These are phyloP conservation scores for Clarireedia paspali DNA, from an alignment of 2,329 filamentous ascomycete genomes.

Conservation along the genomic window DNA sequence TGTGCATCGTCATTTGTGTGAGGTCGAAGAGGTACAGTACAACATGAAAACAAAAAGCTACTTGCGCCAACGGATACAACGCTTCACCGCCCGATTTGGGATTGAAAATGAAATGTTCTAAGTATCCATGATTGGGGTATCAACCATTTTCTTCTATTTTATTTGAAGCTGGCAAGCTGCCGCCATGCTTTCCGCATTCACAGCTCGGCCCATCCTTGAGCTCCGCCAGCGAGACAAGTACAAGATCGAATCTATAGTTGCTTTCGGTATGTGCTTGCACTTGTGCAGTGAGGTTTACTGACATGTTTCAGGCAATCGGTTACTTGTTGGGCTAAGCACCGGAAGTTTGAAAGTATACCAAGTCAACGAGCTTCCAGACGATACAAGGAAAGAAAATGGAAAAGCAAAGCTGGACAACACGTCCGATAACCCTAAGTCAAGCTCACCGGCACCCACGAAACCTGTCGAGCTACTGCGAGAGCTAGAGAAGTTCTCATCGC, in stretches of 20 bases:
- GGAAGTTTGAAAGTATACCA: slow-evolving; percentile 86
- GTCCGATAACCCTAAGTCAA: slow-evolving; percentile 10
- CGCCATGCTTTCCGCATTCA: slow-evolving; percentile 95
- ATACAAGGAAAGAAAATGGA: slow-evolving; percentile 34
- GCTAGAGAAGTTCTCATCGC: slow-evolving; percentile 86
- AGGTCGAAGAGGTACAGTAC: neutral
- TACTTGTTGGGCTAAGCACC: slow-evolving; percentile 86
- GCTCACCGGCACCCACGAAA: slow-evolving; percentile 31
- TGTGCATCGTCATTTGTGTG: slow-evolving; percentile 2
- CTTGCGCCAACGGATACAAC: slow-evolving; percentile 16
- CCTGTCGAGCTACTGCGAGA: slow-evolving; percentile 83
- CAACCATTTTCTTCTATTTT: neutral
- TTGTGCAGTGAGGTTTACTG: slow-evolving; percentile 8
- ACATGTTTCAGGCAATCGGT: slow-evolving; percentile 60
- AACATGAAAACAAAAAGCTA: slow-evolving; percentile 8
- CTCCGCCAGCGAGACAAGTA: slow-evolving; percentile 92
- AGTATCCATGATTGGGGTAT: slow-evolving; percentile 1
- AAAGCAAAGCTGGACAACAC: slow-evolving; percentile 26
- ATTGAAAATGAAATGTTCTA: neutral
- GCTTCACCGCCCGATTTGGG: neutral
- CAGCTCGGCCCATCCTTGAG: slow-evolving; percentile 93
- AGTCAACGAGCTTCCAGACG: slow-evolving; percentile 59
- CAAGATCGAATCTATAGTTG: slow-evolving; percentile 91
- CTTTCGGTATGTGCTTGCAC: slow-evolving; percentile 56
- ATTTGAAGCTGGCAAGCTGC: slow-evolving; percentile 19